These are phyloP conservation scores for Annulohypoxylon truncatum DNA, from an alignment of 2,329 filamentous ascomycete species.

Conservation along the genomic window DNA sequence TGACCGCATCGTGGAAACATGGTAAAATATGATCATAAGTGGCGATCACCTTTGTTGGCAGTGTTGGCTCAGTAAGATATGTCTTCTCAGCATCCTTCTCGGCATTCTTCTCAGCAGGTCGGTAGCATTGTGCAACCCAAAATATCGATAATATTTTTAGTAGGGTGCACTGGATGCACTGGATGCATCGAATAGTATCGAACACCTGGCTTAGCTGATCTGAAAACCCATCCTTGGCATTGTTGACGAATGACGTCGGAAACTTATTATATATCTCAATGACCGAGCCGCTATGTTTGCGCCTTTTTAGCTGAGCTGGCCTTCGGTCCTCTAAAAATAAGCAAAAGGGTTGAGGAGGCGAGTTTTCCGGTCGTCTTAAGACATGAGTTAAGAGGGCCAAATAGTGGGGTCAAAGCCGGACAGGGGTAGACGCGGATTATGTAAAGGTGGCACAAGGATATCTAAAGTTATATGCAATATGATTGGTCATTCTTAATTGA, in stretches of 20 bases:
- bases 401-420: not conserved
- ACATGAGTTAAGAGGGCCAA: not conserved
- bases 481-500: constrained; percentile 39
- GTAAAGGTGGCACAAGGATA: not conserved
- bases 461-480: not conserved
- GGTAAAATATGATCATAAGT: constrained; percentile 5
- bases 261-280: not conserved
- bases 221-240: not conserved
- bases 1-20: not conserved
- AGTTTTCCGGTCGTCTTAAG: not conserved
- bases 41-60: constrained; percentile 7
- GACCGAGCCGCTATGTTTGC: not conserved
- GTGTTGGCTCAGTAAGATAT: constrained; percentile 1
- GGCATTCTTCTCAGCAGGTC: not conserved
- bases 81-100: not conserved
- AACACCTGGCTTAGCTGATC: not conserved
- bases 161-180: too few species aligned
- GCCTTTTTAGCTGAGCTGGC: not conserved
- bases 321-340: not conserved
- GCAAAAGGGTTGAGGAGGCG: not conserved
- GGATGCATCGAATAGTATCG: too few species aligned
- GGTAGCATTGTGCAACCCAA: not conserved
- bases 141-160: not conserved
- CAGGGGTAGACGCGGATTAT: not conserved
- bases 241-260: not conserved